Base-by-base conservation (phyloP, 805 yeast species). In the Candida argentea region DNA sequence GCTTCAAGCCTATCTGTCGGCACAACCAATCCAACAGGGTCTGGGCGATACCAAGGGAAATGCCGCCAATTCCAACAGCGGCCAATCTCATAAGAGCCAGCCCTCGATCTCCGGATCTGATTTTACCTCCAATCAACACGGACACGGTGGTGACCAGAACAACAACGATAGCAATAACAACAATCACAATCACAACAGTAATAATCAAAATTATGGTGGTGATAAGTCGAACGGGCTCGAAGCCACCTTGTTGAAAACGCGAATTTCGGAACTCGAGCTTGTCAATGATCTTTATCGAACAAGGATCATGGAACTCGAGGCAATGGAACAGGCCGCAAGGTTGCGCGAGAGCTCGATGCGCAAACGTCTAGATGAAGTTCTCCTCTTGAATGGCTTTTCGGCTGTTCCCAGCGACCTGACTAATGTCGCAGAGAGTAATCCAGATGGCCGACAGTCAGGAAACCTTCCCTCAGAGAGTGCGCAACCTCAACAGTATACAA, bases 271-370 rank as follows among this genome's bases (percentile, higher is more conserved):
- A 50, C 66, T 89, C 36, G 97, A 89, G 50, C 63, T 87, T 24
- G 94, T 89, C 22, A 87, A 86, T 43, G 96, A 87, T 48, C 58
- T 89, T 33, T 83, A 85, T 59, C 72, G 83, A 41, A 72, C 89
- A 5, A 71, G 94, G 40, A 83, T 89, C 24, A 62, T 70, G 50
- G 95, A 89, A 47, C 62, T 89, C 38, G 95, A 89, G 55, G 74
- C 73, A 13, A 59, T 65, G 68, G 77, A 71, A 43, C 63, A 55
- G 33, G 76, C 74, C 5, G 66, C 72, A 0, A 61, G 72, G 35
- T 58, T 66, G 31, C 52, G 75, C 30, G 75, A 69, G 38, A 46
- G 43, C 21, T 51, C 70, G 10, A 55, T 69, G 57, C 57, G 64
- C 36, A 64, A 61, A 36, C 43, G 74, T 26, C 52, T 70, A 27